These are phyloP conservation scores for Wickerhamomyces subpelliculosus DNA, from an alignment of 805 yeast species.

Conservation along the genomic window DNA sequence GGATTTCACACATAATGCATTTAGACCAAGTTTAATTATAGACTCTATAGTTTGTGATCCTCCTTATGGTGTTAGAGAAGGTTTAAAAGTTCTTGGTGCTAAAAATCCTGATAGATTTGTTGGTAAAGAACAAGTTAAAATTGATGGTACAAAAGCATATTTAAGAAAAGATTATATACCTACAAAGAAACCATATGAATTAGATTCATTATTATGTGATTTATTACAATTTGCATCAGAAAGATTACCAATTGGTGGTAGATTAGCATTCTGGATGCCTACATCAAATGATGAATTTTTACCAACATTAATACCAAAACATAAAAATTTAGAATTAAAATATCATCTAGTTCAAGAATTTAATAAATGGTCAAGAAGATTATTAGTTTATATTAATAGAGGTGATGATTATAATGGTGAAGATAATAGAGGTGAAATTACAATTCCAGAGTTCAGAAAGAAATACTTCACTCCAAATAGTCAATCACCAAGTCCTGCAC, in stretches of 20 bases:
- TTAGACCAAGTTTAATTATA: conserved; percentile 52
- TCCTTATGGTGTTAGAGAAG: conserved; percentile 96
- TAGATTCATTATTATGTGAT: conserved; percentile 73
- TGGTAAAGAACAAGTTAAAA: conserved; percentile 68
- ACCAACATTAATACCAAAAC: conserved; percentile 69
- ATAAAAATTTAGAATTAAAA: conserved; percentile 60
- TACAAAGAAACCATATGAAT: conserved; percentile 84
- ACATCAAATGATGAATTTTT: conserved; percentile 82
- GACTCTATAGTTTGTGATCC: conserved; percentile 94
- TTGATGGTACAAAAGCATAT: conserved; percentile 74
- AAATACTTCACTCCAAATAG: conserved; percentile 15
- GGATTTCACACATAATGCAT: conserved; percentile 92
- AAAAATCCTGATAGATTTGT: conserved; percentile 57
- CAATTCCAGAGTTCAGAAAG: conserved; percentile 21
- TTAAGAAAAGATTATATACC: conserved; percentile 79
- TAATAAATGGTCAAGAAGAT: conserved; percentile 87
- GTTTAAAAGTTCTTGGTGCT: conserved; percentile 88
- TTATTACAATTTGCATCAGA: conserved; percentile 65
- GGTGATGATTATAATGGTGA: conserved; percentile 47
- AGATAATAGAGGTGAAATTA: conserved; percentile 27
- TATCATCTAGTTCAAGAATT: conserved; percentile 81
- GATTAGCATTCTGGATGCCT: conserved; percentile 97
- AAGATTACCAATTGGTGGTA: conserved; percentile 65
- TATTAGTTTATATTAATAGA: conserved; percentile 72
- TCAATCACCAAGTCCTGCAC: too few relatives aligned